Base-by-base conservation (phyloP, 306 rosid genomes). In the Glycine latifolia region DNA sequence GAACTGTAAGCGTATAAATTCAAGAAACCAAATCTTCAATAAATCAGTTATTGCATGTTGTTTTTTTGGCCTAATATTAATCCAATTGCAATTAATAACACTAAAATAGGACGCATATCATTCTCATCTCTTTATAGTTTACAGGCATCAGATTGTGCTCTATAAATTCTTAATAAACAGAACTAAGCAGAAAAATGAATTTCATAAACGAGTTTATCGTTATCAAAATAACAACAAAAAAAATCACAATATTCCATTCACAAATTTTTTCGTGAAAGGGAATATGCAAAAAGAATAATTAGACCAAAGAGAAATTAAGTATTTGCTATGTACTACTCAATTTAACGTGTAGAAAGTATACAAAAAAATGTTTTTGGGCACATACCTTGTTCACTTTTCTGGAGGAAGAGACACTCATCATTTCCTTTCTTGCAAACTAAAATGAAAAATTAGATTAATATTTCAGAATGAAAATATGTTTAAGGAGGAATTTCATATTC, bases 381-480 rank as follows among this genome's bases (percentile, higher is more conserved):
- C 81, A 66, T 87, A 87, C 88, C 88, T 78, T 66, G 77, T 41
- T 69, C 56, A 69, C 75, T 69, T 78, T 33, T 44, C 10, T 41
- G 3, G 67, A 74, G 33, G 75, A 81, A 81, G 80, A 69, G 14
- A 58, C 72, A 79, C 48, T 70, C 78, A 10, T 33, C 46, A 3
- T 81, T 55, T 61, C 77, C 43, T 74, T 46, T 73, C 62, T 70
- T 47, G 48, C 37, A 55, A 73, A 73, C 15, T 35, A 26, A 26
- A 26, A 26, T 8, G 31, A 1, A 26, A 26, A 26, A 1, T 26
- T 26, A 60, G 39, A 16, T 52, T 37, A 52, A 39, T 4, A 44
- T 49, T 71, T 78, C 35, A 16, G 35, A 78, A 67, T 8, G 47
- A 76, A 53, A 52, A 61, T 41, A 61, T 31, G 73, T 26, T 10